Evolutionary conservation across 352 stramenopile species (phyloP), one percentile per base, ranked within the genome.

Genomic region (Phytophthora europaea): DNA sequence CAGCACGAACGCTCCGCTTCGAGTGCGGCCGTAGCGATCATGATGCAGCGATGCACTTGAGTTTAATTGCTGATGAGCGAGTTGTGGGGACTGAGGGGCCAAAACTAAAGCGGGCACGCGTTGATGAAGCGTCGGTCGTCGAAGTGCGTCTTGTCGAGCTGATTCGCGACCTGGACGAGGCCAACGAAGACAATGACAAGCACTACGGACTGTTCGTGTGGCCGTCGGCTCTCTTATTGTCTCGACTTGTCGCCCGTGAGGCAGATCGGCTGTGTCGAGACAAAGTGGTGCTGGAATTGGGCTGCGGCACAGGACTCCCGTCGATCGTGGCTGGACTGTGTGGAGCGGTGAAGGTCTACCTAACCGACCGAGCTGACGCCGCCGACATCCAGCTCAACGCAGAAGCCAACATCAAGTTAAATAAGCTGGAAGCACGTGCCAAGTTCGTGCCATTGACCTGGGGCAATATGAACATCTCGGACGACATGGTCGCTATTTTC

Each of bases 171-270:
- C 60, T 89, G 8, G 67, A 78, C 23, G 43, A 79, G 28, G 71
- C 73, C 3, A 77, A 84, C n/a, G 71, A 84, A 31, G 70, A 80
- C 6, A 71, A 77, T 20, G 73, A 84, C 22, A 83, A 87, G 33
- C 72, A 92, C 61, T 93, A 87, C 22, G 86, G 84, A 16, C 70
- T 93, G 60, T 93, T 93, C 55, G 56, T 93, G 20, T 93, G 86
- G 86, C 84, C 86, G 1, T 87, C 81, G 0, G 86, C 86, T 8
- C 65, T 86, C 33, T 60, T 88, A 28, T 60, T 93, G 20, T 82
- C 84, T 43, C 78, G 76, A 18, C 90, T 87, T 61, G 26, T 93
- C 20, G 83, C 81, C 2, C 70, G 71, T 18, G 55, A 90, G 51
- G 53, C 51, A 12, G 26, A 51, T 23, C 67, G 26, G 6, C 55